Evolutionary conservation across 345 rosid genomes (phyloP).

Genomic region (Eutrema heterophyllum): DNA sequence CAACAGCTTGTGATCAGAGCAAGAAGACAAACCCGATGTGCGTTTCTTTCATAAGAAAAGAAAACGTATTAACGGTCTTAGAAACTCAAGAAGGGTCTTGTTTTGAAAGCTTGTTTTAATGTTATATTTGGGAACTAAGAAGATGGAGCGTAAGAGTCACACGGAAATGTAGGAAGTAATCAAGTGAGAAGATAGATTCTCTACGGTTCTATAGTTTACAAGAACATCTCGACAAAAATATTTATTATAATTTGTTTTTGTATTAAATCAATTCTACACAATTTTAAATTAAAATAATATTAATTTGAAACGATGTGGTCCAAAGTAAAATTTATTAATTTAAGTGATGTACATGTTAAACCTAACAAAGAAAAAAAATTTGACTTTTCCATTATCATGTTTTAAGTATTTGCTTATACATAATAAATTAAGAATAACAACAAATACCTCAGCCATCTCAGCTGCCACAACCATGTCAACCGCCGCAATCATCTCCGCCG

Average conservation of each 20-base stretch:
- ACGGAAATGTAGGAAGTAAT: not conserved
- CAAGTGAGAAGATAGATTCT: conserved; percentile 2
- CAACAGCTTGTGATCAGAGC: not conserved
- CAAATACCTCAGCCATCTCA: no score
- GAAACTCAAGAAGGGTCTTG: not conserved
- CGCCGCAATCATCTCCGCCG: no score
- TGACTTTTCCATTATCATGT: not conserved
- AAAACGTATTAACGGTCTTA: not conserved
- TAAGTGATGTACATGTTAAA: conserved; percentile 2
- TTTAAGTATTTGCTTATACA: not conserved
- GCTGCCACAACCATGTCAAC: no score
- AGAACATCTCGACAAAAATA: not conserved
- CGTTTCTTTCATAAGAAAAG: not conserved
- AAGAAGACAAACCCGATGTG: not conserved
- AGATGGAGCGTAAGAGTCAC: not conserved
- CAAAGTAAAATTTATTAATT: no score
- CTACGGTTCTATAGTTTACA: not conserved
- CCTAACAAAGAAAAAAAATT: no score
- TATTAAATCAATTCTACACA: not conserved
- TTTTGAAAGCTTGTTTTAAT: not conserved
- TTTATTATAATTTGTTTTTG: no score
- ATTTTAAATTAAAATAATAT: not conserved
- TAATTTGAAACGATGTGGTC: not conserved
- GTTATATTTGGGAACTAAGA: not conserved
- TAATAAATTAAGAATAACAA: not conserved